Conservation (phyloP, 202 grass and related monocot species). For the Schoenoplectus triqueter region DNA sequence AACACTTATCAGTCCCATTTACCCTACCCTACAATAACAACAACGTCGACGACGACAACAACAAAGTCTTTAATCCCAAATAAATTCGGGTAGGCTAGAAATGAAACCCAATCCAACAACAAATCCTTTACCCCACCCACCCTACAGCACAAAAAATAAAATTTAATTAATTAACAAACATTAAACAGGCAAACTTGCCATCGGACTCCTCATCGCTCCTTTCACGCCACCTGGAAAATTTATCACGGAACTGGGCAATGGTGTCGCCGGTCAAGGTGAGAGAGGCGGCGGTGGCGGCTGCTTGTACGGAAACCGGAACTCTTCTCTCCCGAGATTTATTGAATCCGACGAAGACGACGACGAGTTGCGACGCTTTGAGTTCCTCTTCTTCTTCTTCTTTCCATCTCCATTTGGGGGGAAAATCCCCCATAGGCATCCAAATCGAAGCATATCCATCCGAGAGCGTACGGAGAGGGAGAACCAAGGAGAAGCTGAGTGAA, state of each 20-base stretch:
- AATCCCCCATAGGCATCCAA: conserved; percentile 4
- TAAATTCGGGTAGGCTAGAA: too few relatives aligned
- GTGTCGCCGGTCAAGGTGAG: conserved; percentile 90
- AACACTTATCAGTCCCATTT: background rate
- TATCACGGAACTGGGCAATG: conserved; percentile 74
- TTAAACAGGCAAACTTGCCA: conserved; percentile 50
- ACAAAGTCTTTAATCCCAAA: too few relatives aligned
- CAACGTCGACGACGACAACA: too few relatives aligned
- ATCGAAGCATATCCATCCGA: conserved; percentile 26
- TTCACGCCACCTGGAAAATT: conserved; percentile 46
- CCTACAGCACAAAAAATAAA: background rate
- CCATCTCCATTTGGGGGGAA: conserved; percentile 31
- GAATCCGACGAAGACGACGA: conserved; percentile 76
- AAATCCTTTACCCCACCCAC: background rate
- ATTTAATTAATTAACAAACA: background rate
- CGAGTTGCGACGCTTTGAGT: conserved; percentile 37
- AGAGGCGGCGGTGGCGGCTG: conserved; percentile 73
- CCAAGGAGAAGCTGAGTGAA: background rate
- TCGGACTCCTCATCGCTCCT: conserved; percentile 36
- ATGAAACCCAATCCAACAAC: too few relatives aligned
- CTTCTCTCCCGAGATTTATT: conserved; percentile 40
- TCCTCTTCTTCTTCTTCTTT: conserved; percentile 6
- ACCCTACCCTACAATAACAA: too few relatives aligned
- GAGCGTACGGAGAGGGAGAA: background rate
- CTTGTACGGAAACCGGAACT: conserved; percentile 71